Percentiles rank a stretch among this genome's conserved stretches.
Evolutionary conservation across 352 stramenopile genomes (phyloP).

Genomic region (Thalassiosira sp.): DNA sequence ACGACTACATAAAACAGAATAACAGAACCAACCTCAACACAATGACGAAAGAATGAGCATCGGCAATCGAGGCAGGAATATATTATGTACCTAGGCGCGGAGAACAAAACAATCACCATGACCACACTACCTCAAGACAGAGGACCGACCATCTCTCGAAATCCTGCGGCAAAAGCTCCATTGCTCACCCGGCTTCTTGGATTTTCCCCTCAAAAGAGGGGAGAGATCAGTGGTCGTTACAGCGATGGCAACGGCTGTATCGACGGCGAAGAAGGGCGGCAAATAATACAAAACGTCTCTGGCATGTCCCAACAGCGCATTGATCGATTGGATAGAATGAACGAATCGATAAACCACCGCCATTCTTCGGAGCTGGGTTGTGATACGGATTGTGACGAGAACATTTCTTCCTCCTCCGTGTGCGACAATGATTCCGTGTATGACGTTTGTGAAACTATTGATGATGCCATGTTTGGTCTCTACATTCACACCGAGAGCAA

Average conservation of each 20-base stretch:
- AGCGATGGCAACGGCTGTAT: neutral
- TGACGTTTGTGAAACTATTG: constrained; percentile 46
- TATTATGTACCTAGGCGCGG: too few relatives aligned
- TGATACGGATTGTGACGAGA: neutral
- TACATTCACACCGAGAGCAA: constrained; percentile 18
- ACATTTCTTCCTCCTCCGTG: constrained; percentile 4
- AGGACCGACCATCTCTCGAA: constrained; percentile 1
- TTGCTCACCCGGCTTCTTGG: constrained; percentile 20
- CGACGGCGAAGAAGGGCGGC: neutral
- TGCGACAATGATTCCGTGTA: constrained; percentile 9
- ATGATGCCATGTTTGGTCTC: constrained; percentile 46
- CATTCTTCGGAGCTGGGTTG: too few relatives aligned
- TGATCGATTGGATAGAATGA: constrained; percentile 5
- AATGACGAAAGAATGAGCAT: too few relatives aligned
- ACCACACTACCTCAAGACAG: neutral
- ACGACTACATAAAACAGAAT: neutral
- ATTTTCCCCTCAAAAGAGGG: constrained; percentile 3
- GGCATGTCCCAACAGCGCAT: too few relatives aligned
- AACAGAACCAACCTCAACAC: neutral
- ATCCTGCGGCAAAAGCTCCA: neutral
- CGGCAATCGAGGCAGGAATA: too few relatives aligned
- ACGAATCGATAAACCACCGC: constrained; percentile 3
- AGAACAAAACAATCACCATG: too few relatives aligned
- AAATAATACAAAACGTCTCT: neutral
- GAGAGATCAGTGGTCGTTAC: neutral